These are phyloP conservation scores for Russula earlei DNA, from an alignment of 768 basidiomycete species.

Conservation along the genomic window DNA sequence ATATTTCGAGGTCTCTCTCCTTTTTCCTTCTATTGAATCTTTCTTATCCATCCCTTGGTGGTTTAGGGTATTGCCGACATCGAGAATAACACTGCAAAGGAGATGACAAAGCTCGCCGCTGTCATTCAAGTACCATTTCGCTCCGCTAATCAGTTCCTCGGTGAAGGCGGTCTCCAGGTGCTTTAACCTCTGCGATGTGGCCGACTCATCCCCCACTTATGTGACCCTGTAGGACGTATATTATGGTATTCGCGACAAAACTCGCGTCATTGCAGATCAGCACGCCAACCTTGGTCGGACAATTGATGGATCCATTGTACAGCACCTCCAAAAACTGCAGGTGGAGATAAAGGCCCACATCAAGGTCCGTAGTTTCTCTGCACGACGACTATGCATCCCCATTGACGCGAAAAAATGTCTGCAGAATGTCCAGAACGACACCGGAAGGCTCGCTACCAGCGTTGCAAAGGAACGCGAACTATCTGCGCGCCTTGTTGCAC, in stretches of 20 bases:
- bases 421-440: constrained; percentile 93
- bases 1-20: constrained; percentile 58
- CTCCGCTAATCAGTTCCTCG: constrained; percentile 93
- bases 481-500: constrained; percentile 76
- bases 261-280: constrained; percentile 86
- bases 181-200: constrained; percentile 10
- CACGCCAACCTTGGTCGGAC: constrained; percentile 95
- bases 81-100: constrained; percentile 88
- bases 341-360: constrained; percentile 97
- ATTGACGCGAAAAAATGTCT: not conserved
- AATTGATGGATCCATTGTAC: constrained; percentile 93
- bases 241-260: constrained; percentile 88
- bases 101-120: constrained; percentile 86
- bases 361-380: constrained; percentile 43
- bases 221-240: constrained; percentile 61
- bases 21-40: not conserved
- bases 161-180: constrained; percentile 91
- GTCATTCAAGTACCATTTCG: constrained; percentile 97
- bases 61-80: constrained; percentile 65
- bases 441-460: constrained; percentile 79
- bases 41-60: not conserved
- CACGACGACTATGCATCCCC: not conserved
- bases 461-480: constrained; percentile 92
- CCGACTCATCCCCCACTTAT: not conserved
- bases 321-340: constrained; percentile 92